A percentile compares a stretch with the other conserved stretches of the same genome.
These are phyloP conservation scores for Mesembryanthemum crystallinum DNA, from an alignment of 148 eudicot genomes.

Conservation along the genomic window DNA sequence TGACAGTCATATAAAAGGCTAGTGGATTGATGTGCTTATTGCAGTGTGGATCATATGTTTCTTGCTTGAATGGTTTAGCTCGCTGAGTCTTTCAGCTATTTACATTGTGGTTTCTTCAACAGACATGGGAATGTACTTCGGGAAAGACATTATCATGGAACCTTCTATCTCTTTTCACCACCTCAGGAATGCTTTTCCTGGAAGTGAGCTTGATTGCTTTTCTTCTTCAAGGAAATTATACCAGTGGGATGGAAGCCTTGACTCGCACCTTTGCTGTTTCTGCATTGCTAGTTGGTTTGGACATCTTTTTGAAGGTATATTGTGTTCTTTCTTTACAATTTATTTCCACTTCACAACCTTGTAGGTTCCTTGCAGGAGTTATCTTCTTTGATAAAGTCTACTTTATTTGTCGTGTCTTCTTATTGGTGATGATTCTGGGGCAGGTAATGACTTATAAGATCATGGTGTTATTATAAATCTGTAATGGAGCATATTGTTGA, in stretches of 20 bases:
- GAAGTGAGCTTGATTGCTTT: slow-evolving; percentile 93
- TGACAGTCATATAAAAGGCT: neutral
- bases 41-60: neutral
- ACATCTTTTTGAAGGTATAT: slow-evolving; percentile 68
- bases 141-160: slow-evolving; percentile 72
- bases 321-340: neutral
- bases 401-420: neutral
- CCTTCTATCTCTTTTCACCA: slow-evolving; percentile 62
- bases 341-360: neutral
- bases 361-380: neutral
- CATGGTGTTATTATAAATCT: too few species aligned
- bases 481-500: too few species aligned
- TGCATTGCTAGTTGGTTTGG: slow-evolving; percentile 65
- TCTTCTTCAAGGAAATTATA: slow-evolving; percentile 77
- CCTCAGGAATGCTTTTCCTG: slow-evolving; percentile 71
- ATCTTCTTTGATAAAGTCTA: neutral
- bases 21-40: neutral
- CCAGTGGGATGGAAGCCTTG: slow-evolving; percentile 69
- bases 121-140: slow-evolving; percentile 79
- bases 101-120: slow-evolving; percentile 3
- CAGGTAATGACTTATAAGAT: too few species aligned
- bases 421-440: neutral
- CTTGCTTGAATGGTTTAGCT: slow-evolving; percentile 4
- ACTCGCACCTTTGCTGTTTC: slow-evolving; percentile 73
- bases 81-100: slow-evolving; percentile 3